Percentiles rank a stretch among this genome's conserved stretches.
phyloP scores from a whole-genome alignment of 352 stramenopile genomes.

The Plasmopara halstedii region DNA sequence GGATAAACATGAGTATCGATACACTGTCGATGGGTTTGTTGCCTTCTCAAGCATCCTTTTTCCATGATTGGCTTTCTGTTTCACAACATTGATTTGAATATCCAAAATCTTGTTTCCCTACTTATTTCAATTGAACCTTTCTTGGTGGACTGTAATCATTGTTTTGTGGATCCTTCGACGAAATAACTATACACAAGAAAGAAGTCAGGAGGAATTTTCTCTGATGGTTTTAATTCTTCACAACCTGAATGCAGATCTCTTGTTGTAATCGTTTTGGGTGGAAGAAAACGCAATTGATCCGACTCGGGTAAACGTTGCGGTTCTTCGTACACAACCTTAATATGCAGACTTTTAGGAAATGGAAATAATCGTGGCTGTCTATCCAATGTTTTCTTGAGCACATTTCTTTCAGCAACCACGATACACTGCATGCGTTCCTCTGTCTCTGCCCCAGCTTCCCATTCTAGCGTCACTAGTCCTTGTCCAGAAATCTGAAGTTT shows the following conservation, averaged over 20 bases:
- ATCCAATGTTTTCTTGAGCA: conserved; percentile 45
- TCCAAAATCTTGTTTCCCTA: neutral
- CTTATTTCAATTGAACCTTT: conserved; percentile 3
- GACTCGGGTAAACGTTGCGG: conserved; percentile 37
- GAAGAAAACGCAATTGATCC: conserved; percentile 53
- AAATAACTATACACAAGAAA: neutral
- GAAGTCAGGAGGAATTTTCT: neutral
- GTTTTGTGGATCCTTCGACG: conserved; percentile 2
- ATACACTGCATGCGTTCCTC: conserved; percentile 50
- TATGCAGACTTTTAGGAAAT: conserved; percentile 26
- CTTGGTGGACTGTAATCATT: conserved; percentile 3
- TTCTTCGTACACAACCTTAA: conserved; percentile 52
- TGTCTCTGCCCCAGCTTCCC: conserved; percentile 52
- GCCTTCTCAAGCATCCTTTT: conserved; percentile 45
- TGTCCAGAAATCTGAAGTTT: conserved; percentile 45
- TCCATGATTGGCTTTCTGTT: conserved; percentile 18
- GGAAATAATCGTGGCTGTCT: conserved; percentile 24
- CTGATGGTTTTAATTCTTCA: too few species aligned
- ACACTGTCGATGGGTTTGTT: conserved; percentile 20
- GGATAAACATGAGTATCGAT: conserved; percentile 49
- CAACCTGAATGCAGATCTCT: conserved; percentile 32
- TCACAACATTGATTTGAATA: neutral
- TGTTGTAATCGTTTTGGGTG: conserved; percentile 29
- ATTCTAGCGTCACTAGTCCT: conserved; percentile 47
- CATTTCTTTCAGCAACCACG: conserved; percentile 46